Base-by-base conservation (phyloP, 768 basidiomycete species). In the Lentinula boryana region DNA sequence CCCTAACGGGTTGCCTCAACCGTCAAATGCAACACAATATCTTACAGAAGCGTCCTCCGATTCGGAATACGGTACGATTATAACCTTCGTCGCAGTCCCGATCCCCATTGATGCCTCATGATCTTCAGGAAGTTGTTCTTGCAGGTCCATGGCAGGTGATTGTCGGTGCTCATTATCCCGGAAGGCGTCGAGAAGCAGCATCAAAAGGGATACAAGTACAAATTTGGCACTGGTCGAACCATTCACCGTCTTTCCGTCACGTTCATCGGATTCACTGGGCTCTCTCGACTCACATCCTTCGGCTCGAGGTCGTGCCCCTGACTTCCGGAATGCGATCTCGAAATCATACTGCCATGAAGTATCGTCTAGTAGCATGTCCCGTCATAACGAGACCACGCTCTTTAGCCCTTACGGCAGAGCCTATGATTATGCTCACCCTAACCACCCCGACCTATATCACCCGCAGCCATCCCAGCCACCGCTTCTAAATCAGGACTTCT, bases 331-430 rank as follows among this genome's bases (percentile, higher is more conserved):
- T 4, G 85, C 90, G n/a, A 81, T 89, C 32, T 88, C 89, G 4
- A 23, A 84, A 84, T 7, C 86, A 85, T 13, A 63, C 75, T 5
- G 46, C 21, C 46, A 51, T 16, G 50, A 51, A 51, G 50, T 35
- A 51, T 51, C 33, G 16, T 33, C n/a, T 18, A 13, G 50, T 33
- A 35, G 31, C n/a, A 33, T 33, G 50, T 15, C 32, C 6, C 50
- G 50, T 18, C 50, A 62, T 21, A 35, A 55, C 38, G 36, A 56
- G 10, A 27, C 43, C 53, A 21, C 33, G 46, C 46, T 48, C 40
- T 89, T 77, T 68, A 86, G 84, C 56, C 89, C 89, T 0, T 91
- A 91, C 60, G 81, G 82, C n/a, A 80, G 87, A 27, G 86, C 86
- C 10, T 84, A 88, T 63, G 87, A 84, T 56, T 71, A 76, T 5